Evolutionary conservation across 768 basidiomycete species (phyloP), one percentile per base, ranked within the genome.

Genomic region (Agaricus subrufescens): DNA sequence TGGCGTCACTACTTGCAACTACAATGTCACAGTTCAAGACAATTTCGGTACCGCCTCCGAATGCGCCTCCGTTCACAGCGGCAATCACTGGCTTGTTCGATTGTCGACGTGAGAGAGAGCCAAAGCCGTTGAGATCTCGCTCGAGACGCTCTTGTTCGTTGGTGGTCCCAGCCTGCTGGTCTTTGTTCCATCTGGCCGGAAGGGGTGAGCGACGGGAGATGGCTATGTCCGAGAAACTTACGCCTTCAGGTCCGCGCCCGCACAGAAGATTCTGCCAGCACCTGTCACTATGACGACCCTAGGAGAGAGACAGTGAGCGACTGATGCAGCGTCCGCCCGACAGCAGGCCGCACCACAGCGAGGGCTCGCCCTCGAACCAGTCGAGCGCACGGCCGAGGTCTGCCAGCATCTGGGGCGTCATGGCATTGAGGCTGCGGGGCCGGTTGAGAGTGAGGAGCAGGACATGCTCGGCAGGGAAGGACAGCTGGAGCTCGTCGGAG

Each of bases 201-300:
- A 51, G 23, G 14, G 12, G 44, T 48, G 31, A 50, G 38, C 25
- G 23, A 42, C 27, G 39, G 23, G n/a, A 19, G 34, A 42, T 25
- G 4, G 44, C 26, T 27, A 29, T 49, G 39, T 25, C 31, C 30
- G 15, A 50, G 46, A 4, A 3, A 76, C 83, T 56, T 65, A 89
- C 87, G 79, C 80, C 70, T 84, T 84, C 49, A 92, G 75, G 67
- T 92, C 91, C 39, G 87, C 87, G 14, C 90, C 91, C 14, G 89
- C 88, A 61, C 89, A 91, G 69, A 93, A 93, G 1, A 78, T 65
- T 44, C 83, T 80, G 10, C 89, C 89, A 58, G 79, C 76, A 25
- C 89, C 90, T 47, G 89, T 91, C 47, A 92, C 66, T 61, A 93
- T 75, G 38, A 76, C 80, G 9, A 87, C 86, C 90, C 89, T 91